Conservation (phyloP, 2,329 filamentous ascomycete species). For the Nigrograna mackinnonii region DNA sequence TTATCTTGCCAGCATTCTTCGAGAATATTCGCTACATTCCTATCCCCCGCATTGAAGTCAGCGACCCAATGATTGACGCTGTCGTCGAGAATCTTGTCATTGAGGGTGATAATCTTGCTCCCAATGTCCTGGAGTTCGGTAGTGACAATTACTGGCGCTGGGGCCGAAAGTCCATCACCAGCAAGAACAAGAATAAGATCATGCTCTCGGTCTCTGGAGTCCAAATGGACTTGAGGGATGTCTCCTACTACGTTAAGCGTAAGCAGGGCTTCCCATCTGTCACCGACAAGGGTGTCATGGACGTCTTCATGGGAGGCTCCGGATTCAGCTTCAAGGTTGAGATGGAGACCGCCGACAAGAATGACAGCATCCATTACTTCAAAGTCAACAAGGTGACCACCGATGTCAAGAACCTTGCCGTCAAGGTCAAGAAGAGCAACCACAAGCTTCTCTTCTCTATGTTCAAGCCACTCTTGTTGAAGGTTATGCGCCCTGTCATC, state of each 20-base stretch:
- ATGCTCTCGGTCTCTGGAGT: conserved; percentile 87
- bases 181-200: conserved; percentile 80
- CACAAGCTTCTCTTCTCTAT: conserved; percentile 89
- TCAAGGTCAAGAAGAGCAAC: conserved; percentile 93
- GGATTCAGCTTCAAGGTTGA: conserved; percentile 93
- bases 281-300: conserved; percentile 84
- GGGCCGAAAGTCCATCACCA: conserved; percentile 85
- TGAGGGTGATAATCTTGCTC: conserved; percentile 95
- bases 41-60: conserved; percentile 91
- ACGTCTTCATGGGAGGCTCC: conserved; percentile 83
- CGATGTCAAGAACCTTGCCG: conserved; percentile 76
- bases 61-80: conserved; percentile 80
- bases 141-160: conserved; percentile 95
- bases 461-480: conserved; percentile 86
- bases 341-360: conserved; percentile 77
- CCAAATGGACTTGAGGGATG: conserved; percentile 79
- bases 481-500: conserved; percentile 79
- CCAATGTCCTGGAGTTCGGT: conserved; percentile 84
- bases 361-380: conserved; percentile 82
- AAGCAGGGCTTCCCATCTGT: conserved; percentile 91
- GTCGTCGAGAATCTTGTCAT: conserved; percentile 94
- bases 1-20: conserved; percentile 82
- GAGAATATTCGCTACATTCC: conserved; percentile 89
- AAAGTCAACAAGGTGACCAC: conserved; percentile 90
- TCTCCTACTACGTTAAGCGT: conserved; percentile 93